Base-by-base conservation (phyloP, 306 rosid species). In the Luffa acutangula region DNA sequence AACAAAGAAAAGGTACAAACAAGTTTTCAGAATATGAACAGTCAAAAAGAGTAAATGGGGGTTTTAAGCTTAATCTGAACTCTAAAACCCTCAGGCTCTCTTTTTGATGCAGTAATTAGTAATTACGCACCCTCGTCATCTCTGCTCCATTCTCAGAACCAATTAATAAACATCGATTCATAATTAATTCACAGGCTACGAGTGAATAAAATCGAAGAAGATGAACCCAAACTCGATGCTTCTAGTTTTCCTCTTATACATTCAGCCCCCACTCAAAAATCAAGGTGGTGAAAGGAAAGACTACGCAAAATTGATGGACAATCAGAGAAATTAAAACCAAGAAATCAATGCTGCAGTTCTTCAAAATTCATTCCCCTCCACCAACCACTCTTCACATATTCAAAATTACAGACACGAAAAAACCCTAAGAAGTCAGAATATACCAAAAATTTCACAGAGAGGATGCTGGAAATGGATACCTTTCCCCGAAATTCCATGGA, bases 141-240 rank as follows among this genome's bases (percentile, higher is more conserved):
- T 87, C 85, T 71, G 83, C 83, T 81, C 64, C 75, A 82, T 79
- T 82, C 71, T 79, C 86, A 84, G 85, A 81, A 82, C 75, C 82
- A 56, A 51, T 45, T 12, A 77, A 63, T 63, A 59, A 58, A 42
- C 60, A 31, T 36, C 42, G 72, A 34, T 76, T 64, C 78, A 13
- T 56, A 79, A 79, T 72, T 45, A 82, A 78, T 7, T 37, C 78
- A 69, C 63, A 75, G 79, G 48, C 39, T 62, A 80, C 33, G 37
- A 42, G 77, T 85, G 75, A 80, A 53, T 65, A 54, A 63, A 41
- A 65, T 77, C 72, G 14, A 37, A 60, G 53, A 46, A 34, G 78
- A 65, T 76, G 71, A 75, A 76, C 84, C 75, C 43, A 31, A 76
- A 77, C 9, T 37, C 84, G 75, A 62, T 62, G 78, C 78, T 49